Evolutionary conservation across 129 eudicot genomes (phyloP), one percentile per base, ranked within the genome.

Genomic region (Helichrysum umbraculigerum): DNA sequence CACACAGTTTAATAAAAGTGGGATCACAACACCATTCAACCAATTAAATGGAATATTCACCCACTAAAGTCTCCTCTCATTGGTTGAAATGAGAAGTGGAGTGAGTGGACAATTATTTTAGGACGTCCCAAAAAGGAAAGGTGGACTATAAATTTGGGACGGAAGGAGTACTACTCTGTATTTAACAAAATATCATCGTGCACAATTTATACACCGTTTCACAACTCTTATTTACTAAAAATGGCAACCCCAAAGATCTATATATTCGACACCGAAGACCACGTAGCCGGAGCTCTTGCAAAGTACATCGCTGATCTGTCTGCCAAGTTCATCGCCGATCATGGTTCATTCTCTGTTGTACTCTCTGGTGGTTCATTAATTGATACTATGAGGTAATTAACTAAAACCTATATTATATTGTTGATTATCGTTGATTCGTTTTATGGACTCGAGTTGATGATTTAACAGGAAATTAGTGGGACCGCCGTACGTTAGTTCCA

Each of bases 341-440:
- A 90, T 44, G 92, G 91, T 21, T 83, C 89, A 30, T 92, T 92
- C 89, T 85, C 96, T 0, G 86, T 92, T 34, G 92, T 89, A 42
- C 82, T 91, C 30, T 89, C 97, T 64, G 97, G 97, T 4, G 97
- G 97, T 42, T 56, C 96, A n/a, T 74, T 92, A 12, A 87, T 92
- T 33, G 88, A 92, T 68, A 87, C 96, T 14, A 76, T 70, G 67
- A 10, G 6, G 91, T 81, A 87, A 85, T 70, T 33, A 85, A 66
- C 56, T 72, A 4, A 88, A 87, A 71, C 67, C 87, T 12, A 6
- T 5, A 5, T 7, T 8, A 5, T 35, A 35, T 35, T 7, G 41
- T 5, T 35, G 7, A 6, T 35, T 2, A 35, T 92, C 90, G 11
- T 90, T 76, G 17, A 0, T 51, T 35, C 17, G 32, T 60, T 56